Percentiles rank a stretch among this genome's conserved stretches.
Conservation (phyloP, 192 early-diverging fungal species). For the Podochytrium sp. region DNA sequence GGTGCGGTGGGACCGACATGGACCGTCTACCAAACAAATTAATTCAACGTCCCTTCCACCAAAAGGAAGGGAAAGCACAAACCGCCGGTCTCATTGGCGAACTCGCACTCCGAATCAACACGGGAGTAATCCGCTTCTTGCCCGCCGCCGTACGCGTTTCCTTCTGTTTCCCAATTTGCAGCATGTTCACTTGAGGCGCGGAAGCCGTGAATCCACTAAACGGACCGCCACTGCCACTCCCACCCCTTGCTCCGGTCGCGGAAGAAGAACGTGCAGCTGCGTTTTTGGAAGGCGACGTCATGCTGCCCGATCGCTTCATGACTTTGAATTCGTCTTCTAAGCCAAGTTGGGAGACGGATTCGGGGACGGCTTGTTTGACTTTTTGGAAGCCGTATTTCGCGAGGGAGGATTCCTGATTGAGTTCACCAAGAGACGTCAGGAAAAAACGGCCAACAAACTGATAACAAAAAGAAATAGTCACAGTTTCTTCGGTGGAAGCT, state of each 20-base stretch:
- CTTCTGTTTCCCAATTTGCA: slow-evolving; percentile 47
- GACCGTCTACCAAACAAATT: slow-evolving; percentile 13
- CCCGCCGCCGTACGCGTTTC: slow-evolving; percentile 79
- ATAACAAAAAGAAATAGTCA: slow-evolving; percentile 34
- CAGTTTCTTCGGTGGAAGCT: slow-evolving; percentile 67
- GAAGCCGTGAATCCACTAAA: not conserved
- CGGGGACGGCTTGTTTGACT: slow-evolving; percentile 37
- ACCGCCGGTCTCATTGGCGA: slow-evolving; percentile 25
- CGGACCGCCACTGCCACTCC: not conserved
- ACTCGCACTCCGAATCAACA: slow-evolving; percentile 41
- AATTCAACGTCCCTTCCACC: not conserved
- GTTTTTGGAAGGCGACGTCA: slow-evolving; percentile 16
- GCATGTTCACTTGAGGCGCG: not conserved
- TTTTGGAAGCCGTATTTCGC: slow-evolving; percentile 44
- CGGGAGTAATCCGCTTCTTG: slow-evolving; percentile 80
- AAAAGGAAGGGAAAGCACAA: not conserved
- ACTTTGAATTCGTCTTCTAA: slow-evolving; percentile 39
- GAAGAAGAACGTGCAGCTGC: slow-evolving; percentile 13
- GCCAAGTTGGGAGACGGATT: slow-evolving; percentile 37
- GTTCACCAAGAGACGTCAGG: no score
- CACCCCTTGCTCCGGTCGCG: not conserved
- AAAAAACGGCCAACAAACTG: not conserved
- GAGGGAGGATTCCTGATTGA: slow-evolving; percentile 44
- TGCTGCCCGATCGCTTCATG: not conserved
- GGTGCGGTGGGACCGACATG: not conserved